These are phyloP conservation scores for Ogataea methanolica DNA, from an alignment of 805 yeast species.

Conservation along the genomic window DNA sequence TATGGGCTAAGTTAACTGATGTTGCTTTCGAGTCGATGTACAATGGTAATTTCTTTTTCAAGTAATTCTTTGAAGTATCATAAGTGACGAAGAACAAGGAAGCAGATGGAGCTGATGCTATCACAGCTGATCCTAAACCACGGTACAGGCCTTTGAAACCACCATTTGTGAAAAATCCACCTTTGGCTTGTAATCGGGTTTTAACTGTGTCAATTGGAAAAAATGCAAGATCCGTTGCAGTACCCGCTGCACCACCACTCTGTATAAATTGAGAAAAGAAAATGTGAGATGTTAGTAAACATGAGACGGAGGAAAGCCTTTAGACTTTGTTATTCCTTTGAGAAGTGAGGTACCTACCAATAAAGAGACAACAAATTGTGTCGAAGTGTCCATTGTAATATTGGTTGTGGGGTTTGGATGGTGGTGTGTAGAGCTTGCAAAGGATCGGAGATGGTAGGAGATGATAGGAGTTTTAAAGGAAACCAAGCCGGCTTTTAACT, in stretches of 20 bases:
- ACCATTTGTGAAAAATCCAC: slow-evolving; percentile 90
- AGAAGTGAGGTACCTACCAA: neutral
- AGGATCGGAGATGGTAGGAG: too few species aligned
- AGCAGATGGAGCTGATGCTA: slow-evolving; percentile 92
- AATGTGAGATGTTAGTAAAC: neutral
- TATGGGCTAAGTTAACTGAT: slow-evolving; percentile 54
- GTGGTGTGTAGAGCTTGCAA: too few species aligned
- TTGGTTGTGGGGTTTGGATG: too few species aligned
- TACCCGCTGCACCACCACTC: slow-evolving; percentile 95
- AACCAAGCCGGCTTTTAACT: too few species aligned
- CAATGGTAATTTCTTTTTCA: slow-evolving; percentile 17
- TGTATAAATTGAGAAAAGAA: neutral
- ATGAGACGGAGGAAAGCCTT: neutral
- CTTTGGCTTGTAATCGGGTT: slow-evolving; percentile 91
- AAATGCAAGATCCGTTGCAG: slow-evolving; percentile 88
- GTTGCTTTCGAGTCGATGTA: slow-evolving; percentile 19
- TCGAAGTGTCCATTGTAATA: neutral
- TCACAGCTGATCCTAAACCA: slow-evolving; percentile 89
- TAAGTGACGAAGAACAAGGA: slow-evolving; percentile 78
- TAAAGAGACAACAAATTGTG: neutral
- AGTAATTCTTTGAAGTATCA: slow-evolving; percentile 57
- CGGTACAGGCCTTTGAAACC: slow-evolving; percentile 88
- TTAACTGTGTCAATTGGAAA: slow-evolving; percentile 96
- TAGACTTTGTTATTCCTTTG: too few species aligned
- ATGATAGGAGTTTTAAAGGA: too few species aligned